phyloP scores from a whole-genome alignment of 1,139 yeast species.

The Entelexis sorbosivorans region DNA sequence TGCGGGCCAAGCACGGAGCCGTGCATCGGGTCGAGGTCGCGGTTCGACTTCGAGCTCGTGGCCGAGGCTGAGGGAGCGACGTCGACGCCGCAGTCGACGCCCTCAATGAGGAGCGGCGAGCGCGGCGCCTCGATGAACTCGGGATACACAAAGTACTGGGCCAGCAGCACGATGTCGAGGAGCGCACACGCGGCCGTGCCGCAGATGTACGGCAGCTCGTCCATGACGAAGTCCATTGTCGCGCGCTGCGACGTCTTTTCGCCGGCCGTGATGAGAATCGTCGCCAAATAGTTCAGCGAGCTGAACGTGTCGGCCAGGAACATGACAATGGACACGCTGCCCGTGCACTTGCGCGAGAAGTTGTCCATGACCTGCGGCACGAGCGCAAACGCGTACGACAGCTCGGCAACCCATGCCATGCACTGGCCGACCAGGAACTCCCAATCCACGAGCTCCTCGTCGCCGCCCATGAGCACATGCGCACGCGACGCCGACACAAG shows the following conservation, averaged over 20 bases:
- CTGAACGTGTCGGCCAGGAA: slow-evolving; percentile 69
- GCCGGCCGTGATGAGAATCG: slow-evolving; percentile 44
- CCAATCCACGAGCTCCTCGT: slow-evolving; percentile 17
- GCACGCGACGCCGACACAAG: slow-evolving; percentile 16
- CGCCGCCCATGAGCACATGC: background rate
- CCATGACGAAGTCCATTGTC: slow-evolving; percentile 42
- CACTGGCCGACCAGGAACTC: slow-evolving; percentile 38
- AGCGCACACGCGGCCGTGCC: slow-evolving; percentile 74
- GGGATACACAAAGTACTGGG: slow-evolving; percentile 37
- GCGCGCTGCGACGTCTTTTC: slow-evolving; percentile 49
- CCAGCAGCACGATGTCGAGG: slow-evolving; percentile 61
- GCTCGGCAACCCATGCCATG: slow-evolving; percentile 72
- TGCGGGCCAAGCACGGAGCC: no score
- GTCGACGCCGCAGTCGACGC: background rate
- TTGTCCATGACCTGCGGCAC: slow-evolving; percentile 73
- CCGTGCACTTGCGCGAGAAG: slow-evolving; percentile 60
- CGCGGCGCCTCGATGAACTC: slow-evolving; percentile 10
- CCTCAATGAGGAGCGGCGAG: background rate
- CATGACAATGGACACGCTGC: slow-evolving; percentile 68
- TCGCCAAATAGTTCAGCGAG: slow-evolving; percentile 59
- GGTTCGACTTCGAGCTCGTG: slow-evolving; percentile 1
- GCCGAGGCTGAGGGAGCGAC: background rate
- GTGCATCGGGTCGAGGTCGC: background rate
- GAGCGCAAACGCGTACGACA: slow-evolving; percentile 60
- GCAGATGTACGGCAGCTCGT: slow-evolving; percentile 67